A percentile compares a stretch with the other conserved stretches of the same genome.
Conservation (phyloP, 345 rosid genomes). For the Hypericum perforatum region DNA sequence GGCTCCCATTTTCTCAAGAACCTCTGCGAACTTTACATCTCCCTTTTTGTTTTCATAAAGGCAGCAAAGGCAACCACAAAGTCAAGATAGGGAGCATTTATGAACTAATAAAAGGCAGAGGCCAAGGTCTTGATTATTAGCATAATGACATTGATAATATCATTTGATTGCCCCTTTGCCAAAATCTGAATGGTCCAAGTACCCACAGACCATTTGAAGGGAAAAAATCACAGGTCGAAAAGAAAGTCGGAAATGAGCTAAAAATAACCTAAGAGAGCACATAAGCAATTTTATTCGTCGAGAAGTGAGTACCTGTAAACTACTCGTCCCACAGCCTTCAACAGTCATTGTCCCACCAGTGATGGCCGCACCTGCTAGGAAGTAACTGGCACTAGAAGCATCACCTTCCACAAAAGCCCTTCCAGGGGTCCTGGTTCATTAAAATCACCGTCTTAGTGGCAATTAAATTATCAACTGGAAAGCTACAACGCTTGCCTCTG, state of each 20-base stretch:
- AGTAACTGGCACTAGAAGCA: conserved; percentile 99
- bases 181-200: too few species aligned
- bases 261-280: too few species aligned
- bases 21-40: conserved; percentile 89
- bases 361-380: conserved; percentile 93
- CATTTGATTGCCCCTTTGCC: too few species aligned
- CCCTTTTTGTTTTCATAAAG: conserved; percentile 39
- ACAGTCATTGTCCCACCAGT: conserved; percentile 91
- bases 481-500: neutral
- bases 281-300: too few species aligned
- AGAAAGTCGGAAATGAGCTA: too few species aligned
- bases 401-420: conserved; percentile 91
- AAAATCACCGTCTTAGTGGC: conserved; percentile 6
- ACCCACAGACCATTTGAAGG: too few species aligned
- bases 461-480: conserved; percentile 1
- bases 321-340: conserved; percentile 91
- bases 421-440: conserved; percentile 69
- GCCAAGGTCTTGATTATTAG: too few species aligned
- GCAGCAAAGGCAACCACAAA: too few species aligned
- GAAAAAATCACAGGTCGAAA: too few species aligned
- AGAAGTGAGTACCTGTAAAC: conserved; percentile 61
- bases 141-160: too few species aligned
- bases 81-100: too few species aligned
- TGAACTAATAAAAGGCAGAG: too few species aligned
- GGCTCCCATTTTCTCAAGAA: conserved; percentile 94